Percentiles rank a stretch among this genome's conserved stretches.
Conservation (phyloP, 371 early-diverging fungal species). For the Apophysomyces variabilis region DNA sequence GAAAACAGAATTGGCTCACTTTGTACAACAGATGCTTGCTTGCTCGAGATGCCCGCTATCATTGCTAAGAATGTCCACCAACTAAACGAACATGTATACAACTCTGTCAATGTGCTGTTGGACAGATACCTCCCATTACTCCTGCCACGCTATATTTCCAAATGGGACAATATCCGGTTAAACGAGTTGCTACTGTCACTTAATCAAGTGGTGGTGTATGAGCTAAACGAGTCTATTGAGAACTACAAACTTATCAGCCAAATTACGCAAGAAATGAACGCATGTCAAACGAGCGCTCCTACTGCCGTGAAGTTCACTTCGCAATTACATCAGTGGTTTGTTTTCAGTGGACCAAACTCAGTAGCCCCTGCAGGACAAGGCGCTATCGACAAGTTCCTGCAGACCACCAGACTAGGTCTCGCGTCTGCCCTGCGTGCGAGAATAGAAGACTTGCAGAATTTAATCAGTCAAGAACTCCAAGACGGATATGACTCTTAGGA, state of each 20-base stretch:
- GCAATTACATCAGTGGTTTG: neutral
- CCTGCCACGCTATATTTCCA: neutral
- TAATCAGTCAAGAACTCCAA: neutral
- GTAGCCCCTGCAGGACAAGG: neutral
- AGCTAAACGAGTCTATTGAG: neutral
- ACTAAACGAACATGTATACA: slow-evolving; percentile 17
- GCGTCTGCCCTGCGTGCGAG: neutral
- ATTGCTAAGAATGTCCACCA: slow-evolving; percentile 27
- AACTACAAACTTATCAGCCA: neutral
- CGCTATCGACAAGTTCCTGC: neutral
- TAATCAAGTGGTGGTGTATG: neutral
- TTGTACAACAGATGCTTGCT: slow-evolving; percentile 16
- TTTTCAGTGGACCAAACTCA: neutral
- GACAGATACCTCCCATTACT: slow-evolving; percentile 13
- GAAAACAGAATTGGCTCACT: too few species aligned
- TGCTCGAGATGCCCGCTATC: slow-evolving; percentile 22
- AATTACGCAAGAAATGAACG: neutral
- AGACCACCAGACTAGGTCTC: neutral
- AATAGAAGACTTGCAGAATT: neutral
- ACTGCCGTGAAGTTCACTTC: neutral
- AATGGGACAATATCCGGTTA: neutral
- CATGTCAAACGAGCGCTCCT: neutral
- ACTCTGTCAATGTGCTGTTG: slow-evolving; percentile 10
- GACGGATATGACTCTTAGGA: neutral
- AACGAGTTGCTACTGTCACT: neutral